These are phyloP conservation scores for Reutealis trisperma DNA, from an alignment of 345 rosid species.

Conservation along the genomic window DNA sequence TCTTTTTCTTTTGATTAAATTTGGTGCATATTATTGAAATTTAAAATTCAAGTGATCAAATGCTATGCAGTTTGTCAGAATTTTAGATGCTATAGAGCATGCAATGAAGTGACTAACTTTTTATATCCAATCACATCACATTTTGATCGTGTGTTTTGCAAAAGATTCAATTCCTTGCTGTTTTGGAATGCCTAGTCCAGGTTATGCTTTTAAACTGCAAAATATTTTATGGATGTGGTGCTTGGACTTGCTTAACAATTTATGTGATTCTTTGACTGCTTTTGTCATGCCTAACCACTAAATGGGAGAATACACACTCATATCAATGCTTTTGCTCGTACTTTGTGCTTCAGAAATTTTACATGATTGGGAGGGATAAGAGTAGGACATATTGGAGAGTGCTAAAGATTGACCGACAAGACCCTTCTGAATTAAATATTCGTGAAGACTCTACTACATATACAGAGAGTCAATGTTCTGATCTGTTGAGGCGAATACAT, in stretches of 20 bases:
- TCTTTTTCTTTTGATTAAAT: background rate
- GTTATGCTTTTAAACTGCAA: background rate
- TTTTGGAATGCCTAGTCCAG: background rate
- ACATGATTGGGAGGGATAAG: constrained; percentile 79
- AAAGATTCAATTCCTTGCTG: background rate
- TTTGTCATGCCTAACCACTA: background rate
- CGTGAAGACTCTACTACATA: constrained; percentile 81
- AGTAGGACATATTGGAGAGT: constrained; percentile 73
- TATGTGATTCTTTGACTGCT: background rate
- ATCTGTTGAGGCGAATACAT: constrained; percentile 77
- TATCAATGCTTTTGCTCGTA: background rate
- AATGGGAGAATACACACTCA: background rate
- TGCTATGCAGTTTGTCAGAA: background rate
- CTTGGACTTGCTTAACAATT: background rate
- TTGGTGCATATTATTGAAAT: background rate
- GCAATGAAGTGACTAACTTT: background rate
- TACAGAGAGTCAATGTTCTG: constrained; percentile 66
- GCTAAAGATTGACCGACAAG: constrained; percentile 71
- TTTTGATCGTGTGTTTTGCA: background rate
- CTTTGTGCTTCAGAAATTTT: constrained; percentile 58
- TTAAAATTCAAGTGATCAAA: background rate
- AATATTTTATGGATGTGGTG: background rate
- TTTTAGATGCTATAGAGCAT: background rate
- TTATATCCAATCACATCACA: background rate
- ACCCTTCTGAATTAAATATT: constrained; percentile 70